These are phyloP conservation scores for Cytauxzoon felis DNA, from an alignment of 169 alveolate genomes.

Conservation along the genomic window DNA sequence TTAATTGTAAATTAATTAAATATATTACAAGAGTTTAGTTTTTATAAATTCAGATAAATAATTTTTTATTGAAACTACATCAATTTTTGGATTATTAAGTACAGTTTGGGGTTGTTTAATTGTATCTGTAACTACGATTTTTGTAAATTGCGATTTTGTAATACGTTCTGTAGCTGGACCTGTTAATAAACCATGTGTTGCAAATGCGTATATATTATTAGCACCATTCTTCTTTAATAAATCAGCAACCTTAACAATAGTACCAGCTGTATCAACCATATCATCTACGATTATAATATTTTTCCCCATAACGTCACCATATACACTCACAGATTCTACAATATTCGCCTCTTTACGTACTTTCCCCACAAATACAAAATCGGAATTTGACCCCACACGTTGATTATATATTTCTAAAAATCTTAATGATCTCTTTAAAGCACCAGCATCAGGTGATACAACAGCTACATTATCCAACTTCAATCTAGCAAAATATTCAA, in stretches of 20 bases:
- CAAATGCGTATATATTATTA: constrained; percentile 89
- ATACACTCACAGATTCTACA: constrained; percentile 87
- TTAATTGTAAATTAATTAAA: not conserved
- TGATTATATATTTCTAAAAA: constrained; percentile 48
- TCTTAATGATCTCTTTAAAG: constrained; percentile 57
- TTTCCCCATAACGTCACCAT: constrained; percentile 90
- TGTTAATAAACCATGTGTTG: constrained; percentile 92
- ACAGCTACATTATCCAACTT: constrained; percentile 86
- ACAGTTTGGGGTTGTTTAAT: constrained; percentile 62
- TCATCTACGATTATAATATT: constrained; percentile 94
- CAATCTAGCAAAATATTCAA: constrained; percentile 50
- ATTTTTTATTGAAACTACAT: constrained; percentile 10
- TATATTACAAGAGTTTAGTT: constrained; percentile 1
- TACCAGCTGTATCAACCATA: constrained; percentile 97
- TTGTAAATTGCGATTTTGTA: constrained; percentile 77
- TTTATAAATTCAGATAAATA: constrained; percentile 24
- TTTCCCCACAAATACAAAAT: constrained; percentile 83
- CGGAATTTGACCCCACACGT: constrained; percentile 56
- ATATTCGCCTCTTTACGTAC: constrained; percentile 78
- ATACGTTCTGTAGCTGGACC: constrained; percentile 87
- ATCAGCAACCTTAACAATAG: constrained; percentile 94
- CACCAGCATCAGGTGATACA: constrained; percentile 96
- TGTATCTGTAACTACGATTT: constrained; percentile 89
- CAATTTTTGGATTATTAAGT: constrained; percentile 18
- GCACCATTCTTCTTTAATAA: constrained; percentile 90